Conservation (phyloP, 139 green algal species). For the Chlamydomonas sphaeroides region DNA sequence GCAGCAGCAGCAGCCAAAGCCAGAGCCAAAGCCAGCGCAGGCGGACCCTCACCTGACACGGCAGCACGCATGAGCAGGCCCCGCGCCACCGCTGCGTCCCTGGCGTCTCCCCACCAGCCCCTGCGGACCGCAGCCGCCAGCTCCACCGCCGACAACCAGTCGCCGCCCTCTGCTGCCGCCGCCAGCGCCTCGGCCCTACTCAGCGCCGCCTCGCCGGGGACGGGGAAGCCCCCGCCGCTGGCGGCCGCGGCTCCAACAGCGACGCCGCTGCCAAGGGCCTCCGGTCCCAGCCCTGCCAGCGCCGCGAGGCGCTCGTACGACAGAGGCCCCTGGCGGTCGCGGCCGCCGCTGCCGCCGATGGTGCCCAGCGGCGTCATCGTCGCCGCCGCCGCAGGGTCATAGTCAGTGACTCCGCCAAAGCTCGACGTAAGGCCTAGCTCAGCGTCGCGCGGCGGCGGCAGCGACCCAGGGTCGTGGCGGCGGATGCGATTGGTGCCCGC, state of each 20-base stretch:
- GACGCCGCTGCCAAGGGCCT: neutral
- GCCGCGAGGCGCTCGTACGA: constrained; percentile 29
- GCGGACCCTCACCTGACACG: constrained; percentile 7
- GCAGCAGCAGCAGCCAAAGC: no score
- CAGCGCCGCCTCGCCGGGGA: neutral
- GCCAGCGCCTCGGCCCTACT: neutral
- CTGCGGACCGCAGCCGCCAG: constrained; percentile 1
- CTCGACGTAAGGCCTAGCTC: no score
- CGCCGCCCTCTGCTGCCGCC: constrained; percentile 8
- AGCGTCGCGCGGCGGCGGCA: no score
- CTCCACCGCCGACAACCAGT: constrained; percentile 7
- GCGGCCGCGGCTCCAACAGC: neutral
- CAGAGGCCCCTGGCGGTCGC: neutral
- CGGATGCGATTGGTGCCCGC: no score
- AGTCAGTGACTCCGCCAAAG: no score
- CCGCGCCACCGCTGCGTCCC: constrained; percentile 24
- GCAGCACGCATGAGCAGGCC: constrained; percentile 33
- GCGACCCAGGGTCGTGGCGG: no score
- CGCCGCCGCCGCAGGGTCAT: neutral
- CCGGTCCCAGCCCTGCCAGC: constrained; percentile 21
- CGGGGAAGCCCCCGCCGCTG: neutral
- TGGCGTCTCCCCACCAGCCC: constrained; percentile 27
- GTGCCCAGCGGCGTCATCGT: neutral
- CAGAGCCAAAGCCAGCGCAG: no score
- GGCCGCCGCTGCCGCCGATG: neutral